A percentile compares a stretch with the other conserved stretches of the same genome.
Evolutionary conservation across 768 basidiomycete species (phyloP).

Genomic region (Tulasnella sp.): DNA sequence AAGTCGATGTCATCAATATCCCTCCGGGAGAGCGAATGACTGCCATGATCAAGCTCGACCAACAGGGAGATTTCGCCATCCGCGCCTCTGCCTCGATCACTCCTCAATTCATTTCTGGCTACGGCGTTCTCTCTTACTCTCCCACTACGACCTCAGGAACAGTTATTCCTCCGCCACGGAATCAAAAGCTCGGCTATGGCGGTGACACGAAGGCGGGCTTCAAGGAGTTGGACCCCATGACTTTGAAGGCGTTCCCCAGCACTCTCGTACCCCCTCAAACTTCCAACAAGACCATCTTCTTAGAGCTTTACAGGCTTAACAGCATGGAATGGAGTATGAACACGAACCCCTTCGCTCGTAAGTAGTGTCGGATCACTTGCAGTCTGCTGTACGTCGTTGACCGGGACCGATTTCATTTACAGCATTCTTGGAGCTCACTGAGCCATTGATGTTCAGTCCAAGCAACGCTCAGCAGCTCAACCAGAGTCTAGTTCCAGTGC

Average conservation of each 20-base stretch:
- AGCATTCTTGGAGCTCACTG: neutral
- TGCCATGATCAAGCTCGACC: slow-evolving; percentile 11
- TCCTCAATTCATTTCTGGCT: slow-evolving; percentile 9
- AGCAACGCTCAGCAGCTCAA: too few relatives aligned
- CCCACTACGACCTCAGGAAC: neutral
- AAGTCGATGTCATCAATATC: neutral
- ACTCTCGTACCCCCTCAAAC: neutral
- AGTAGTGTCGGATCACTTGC: too few relatives aligned
- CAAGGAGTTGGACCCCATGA: neutral
- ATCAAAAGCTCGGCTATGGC: too few relatives aligned
- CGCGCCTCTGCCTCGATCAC: neutral
- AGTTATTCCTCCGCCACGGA: too few relatives aligned
- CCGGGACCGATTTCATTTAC: too few relatives aligned
- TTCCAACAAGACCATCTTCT: neutral
- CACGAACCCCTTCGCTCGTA: neutral
- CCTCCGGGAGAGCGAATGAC: neutral
- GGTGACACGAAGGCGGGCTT: neutral
- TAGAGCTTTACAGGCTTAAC: too few relatives aligned
- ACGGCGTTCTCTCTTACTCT: slow-evolving; percentile 1
- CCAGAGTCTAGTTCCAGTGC: too few relatives aligned
- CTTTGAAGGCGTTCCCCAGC: neutral
- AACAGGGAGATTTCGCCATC: slow-evolving; percentile 3
- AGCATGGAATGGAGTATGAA: neutral
- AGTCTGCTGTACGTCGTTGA: neutral
- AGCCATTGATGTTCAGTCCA: too few relatives aligned